Evolutionary conservation across 345 rosid species (phyloP).

Genomic region (Moricandia arvensis): DNA sequence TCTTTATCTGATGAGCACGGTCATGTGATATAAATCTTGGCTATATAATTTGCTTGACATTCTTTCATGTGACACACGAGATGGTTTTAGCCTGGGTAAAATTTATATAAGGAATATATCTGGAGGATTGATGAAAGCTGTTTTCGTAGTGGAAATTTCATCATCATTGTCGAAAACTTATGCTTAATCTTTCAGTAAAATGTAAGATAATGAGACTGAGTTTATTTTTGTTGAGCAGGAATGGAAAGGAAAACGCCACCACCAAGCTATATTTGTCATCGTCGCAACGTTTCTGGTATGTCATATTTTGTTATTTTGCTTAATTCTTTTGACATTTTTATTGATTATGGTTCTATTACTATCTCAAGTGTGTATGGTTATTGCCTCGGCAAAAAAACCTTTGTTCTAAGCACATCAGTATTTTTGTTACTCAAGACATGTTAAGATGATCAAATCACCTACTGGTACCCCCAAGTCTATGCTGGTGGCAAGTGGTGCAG

Average conservation of each 20-base stretch:
- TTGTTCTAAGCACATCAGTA: not conserved
- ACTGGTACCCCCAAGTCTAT: too few species aligned
- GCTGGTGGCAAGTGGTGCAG: too few species aligned
- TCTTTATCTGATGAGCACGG: not conserved
- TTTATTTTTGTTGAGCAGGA: conserved; percentile 41
- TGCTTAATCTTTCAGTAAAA: not conserved
- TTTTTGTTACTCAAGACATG: too few species aligned
- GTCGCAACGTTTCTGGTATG: conserved; percentile 87
- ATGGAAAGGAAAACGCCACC: conserved; percentile 92
- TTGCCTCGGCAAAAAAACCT: not conserved
- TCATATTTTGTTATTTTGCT: not conserved
- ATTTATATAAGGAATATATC: not conserved
- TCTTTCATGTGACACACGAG: conserved; percentile 55
- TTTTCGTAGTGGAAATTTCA: not conserved
- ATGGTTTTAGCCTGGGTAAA: conserved; percentile 51
- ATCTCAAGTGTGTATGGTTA: not conserved
- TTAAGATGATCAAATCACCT: too few species aligned
- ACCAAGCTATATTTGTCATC: conserved; percentile 86
- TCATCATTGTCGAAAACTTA: not conserved
- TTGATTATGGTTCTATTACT: not conserved
- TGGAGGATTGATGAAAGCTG: not conserved
- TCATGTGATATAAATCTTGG: not conserved
- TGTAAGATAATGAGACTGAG: conserved; percentile 15
- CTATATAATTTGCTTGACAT: not conserved
- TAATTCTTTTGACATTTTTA: not conserved